Evolutionary conservation across 2,329 filamentous ascomycete species (phyloP), one percentile per base, ranked within the genome.

Genomic region (Dothiorella sarmentorum): DNA sequence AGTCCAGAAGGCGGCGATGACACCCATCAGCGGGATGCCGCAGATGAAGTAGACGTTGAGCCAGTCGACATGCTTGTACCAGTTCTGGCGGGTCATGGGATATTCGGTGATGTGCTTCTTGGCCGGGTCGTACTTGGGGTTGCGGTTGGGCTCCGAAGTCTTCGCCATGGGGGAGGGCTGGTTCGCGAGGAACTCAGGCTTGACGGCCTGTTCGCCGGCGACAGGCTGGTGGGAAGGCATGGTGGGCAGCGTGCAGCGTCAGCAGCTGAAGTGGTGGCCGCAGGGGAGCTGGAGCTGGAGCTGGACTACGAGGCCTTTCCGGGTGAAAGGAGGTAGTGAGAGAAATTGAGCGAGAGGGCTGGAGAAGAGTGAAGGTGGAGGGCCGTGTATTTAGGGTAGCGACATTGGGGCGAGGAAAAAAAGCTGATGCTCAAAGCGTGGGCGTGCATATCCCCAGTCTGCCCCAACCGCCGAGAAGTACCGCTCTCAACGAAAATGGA

Each of bases 1-100:
- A 37, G 90, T 88, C 87, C 88, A 96, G 77, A 90, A 87, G 60
- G 91, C 82, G 60, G 85, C 82, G 67, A 94, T 75, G 72, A 89
- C 83, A 63, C 91, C 92, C 62, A 84, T 79, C 47, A 93, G 61
- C 33, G 92, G 91, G 44, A 96, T 81, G 63, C 88, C 80, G 65
- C 95, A 75, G 73, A 96, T 93, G 74, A 96, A 84, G 65, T 80
- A 83, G 62, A 90, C 86, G 75, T 96, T 96, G 66, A 96, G 82
- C 91, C 92, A 96, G 82, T 96, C 91, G 80, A 96, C 83, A 72
- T 96, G 91, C 78, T 93, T 87, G 78, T 92, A 86, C 90, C 90
- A 94, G 80, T 96, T 96, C 65, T 80, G 76, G 76, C 82, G 82
- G 62, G 90, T 96, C 65, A 96, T 89, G 64, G 89, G 88, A 63